Conservation (phyloP, 192 early-diverging fungal species). For the Glomus cerebriforme region DNA sequence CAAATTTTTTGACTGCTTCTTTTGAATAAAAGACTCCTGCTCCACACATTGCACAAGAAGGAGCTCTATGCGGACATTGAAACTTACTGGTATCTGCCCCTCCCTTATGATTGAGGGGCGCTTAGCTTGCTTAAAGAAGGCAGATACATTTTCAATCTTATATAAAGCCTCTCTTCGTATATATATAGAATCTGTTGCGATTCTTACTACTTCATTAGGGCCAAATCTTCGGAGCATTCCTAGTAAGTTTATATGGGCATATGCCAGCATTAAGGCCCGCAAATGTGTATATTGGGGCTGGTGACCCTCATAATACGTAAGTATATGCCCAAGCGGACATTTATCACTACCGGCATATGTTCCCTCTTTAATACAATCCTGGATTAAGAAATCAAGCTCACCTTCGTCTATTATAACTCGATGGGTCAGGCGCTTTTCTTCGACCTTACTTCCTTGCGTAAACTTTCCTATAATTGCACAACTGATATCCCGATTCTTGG, state of each 20-base stretch:
- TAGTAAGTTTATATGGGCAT: slow-evolving; percentile 7
- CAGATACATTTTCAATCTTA: slow-evolving; percentile 7
- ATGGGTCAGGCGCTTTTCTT: slow-evolving; percentile 9
- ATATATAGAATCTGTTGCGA: slow-evolving; percentile 14
- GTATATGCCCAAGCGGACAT: not conserved
- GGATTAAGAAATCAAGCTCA: slow-evolving; percentile 10
- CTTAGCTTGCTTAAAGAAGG: slow-evolving; percentile 19
- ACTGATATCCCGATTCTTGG: slow-evolving; percentile 16
- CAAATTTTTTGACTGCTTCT: not conserved
- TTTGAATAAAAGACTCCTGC: not conserved
- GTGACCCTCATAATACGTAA: too few relatives aligned
- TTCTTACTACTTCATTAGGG: slow-evolving; percentile 13
- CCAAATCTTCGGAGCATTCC: not conserved
- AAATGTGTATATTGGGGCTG: slow-evolving; percentile 12
- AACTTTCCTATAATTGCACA: slow-evolving; percentile 20
- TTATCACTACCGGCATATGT: slow-evolving; percentile 11
- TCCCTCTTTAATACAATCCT: not conserved
- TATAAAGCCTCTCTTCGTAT: not conserved
- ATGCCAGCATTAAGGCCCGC: not conserved
- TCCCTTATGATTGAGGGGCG: not conserved
- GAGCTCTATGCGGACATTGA: not conserved
- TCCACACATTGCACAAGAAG: not conserved
- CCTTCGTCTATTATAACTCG: slow-evolving; percentile 12
- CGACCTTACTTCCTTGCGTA: slow-evolving; percentile 9
- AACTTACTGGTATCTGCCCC: not conserved